These are phyloP conservation scores for Alternaria burnsii DNA, from an alignment of 2,329 filamentous ascomycete species.

Conservation along the genomic window DNA sequence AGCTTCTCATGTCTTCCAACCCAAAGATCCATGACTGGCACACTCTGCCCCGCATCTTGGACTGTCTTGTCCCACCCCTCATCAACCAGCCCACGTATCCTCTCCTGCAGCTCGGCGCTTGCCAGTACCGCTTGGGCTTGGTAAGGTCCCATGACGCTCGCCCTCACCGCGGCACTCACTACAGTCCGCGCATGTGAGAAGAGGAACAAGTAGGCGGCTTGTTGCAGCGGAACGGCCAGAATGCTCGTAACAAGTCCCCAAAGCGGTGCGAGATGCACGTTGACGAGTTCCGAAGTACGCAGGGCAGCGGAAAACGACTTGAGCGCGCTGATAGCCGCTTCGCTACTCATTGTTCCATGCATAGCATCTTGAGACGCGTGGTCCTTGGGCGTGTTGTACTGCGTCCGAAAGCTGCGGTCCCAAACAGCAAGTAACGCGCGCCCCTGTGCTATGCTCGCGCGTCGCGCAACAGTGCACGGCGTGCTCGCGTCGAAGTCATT, in stretches of 20 bases:
- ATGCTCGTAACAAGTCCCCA: conserved; percentile 72
- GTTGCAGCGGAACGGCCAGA: conserved; percentile 67
- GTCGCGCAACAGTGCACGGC: conserved; percentile 79
- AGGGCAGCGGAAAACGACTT: conserved; percentile 40
- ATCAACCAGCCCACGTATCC: conserved; percentile 67
- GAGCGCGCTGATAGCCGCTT: conserved; percentile 35
- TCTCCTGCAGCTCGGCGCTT: conserved; percentile 63
- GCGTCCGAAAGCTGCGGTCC: conserved; percentile 71
- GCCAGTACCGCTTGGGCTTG: conserved; percentile 79
- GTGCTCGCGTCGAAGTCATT: conserved; percentile 80
- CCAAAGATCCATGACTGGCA: conserved; percentile 84
- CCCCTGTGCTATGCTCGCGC: conserved; percentile 79
- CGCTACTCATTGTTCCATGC: background rate
- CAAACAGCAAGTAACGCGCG: conserved; percentile 77
- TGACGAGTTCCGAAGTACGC: conserved; percentile 38
- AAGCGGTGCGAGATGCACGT: conserved; percentile 74
- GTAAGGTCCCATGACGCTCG: conserved; percentile 81
- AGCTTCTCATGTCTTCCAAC: conserved; percentile 82
- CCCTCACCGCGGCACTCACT: conserved; percentile 77
- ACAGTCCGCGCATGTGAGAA: conserved; percentile 79
- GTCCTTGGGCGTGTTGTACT: conserved; percentile 23
- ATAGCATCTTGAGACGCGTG: background rate
- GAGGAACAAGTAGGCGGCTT: conserved; percentile 78
- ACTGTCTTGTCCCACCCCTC: conserved; percentile 67
- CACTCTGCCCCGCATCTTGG: conserved; percentile 75